phyloP scores from a whole-genome alignment of 2,329 filamentous ascomycete genomes.

The Juglanconis sp. region DNA sequence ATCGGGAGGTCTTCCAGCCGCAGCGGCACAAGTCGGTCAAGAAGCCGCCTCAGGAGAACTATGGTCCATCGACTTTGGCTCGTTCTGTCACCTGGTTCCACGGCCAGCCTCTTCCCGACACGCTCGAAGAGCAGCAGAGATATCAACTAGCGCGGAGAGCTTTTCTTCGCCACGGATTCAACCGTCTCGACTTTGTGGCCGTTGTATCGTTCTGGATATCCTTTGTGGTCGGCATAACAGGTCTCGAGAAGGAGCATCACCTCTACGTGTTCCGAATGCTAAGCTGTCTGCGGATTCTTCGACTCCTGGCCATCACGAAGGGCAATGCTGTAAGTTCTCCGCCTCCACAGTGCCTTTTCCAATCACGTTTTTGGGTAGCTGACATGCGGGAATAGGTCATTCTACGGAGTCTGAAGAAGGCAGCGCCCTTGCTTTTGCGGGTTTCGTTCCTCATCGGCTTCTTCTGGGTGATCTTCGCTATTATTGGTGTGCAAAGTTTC shows the following conservation, averaged over 20 bases:
- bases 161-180: slow-evolving; percentile 92
- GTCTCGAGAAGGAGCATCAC: slow-evolving; percentile 66
- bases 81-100: slow-evolving; percentile 77
- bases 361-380: background rate
- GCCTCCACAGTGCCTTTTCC: background rate
- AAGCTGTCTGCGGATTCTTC: slow-evolving; percentile 87
- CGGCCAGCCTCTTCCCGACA: slow-evolving; percentile 57
- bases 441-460: slow-evolving; percentile 93
- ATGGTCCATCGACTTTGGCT: slow-evolving; percentile 63
- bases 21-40: slow-evolving; percentile 69
- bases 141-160: slow-evolving; percentile 84
- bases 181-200: slow-evolving; percentile 89
- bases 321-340: slow-evolving; percentile 73
- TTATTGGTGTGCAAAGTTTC: slow-evolving; percentile 95
- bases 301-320: slow-evolving; percentile 86
- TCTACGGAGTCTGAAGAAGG: slow-evolving; percentile 89
- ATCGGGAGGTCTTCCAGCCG: slow-evolving; percentile 75
- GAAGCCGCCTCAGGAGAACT: slow-evolving; percentile 43
- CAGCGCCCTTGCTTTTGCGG: slow-evolving; percentile 84
- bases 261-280: slow-evolving; percentile 95
- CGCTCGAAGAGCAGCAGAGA: slow-evolving; percentile 73
- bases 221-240: slow-evolving; percentile 68
- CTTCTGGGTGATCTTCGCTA: slow-evolving; percentile 97
- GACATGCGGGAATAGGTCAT: slow-evolving; percentile 63
- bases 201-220: slow-evolving; percentile 95